Evolutionary conservation across 768 basidiomycete species (phyloP).

Genomic region (Calocybe gangraenosa): DNA sequence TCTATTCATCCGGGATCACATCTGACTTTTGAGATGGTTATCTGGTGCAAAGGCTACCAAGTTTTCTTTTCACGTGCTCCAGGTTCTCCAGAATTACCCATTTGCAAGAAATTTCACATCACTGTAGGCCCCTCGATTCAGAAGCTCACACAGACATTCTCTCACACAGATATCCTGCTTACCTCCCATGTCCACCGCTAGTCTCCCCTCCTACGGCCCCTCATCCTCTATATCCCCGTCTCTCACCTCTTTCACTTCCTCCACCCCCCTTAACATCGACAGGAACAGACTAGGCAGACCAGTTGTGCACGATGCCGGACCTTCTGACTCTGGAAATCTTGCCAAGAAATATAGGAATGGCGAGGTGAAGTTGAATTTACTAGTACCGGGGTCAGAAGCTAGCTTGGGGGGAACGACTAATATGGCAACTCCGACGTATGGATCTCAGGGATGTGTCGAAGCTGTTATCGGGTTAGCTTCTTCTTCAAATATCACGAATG

Average conservation of each 20-base stretch:
- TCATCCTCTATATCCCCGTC: slow-evolving; percentile 23
- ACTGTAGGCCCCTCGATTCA: too few species aligned
- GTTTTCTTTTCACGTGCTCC: too few species aligned
- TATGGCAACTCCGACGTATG: slow-evolving; percentile 50
- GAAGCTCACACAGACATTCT: background rate
- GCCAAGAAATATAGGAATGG: slow-evolving; percentile 58
- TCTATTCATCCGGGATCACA: too few species aligned
- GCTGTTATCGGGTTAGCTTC: slow-evolving; percentile 55
- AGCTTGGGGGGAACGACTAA: slow-evolving; percentile 4
- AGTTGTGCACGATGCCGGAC: slow-evolving; percentile 4
- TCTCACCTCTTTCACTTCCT: too few species aligned
- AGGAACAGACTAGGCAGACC: too few species aligned
- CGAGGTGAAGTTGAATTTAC: slow-evolving; percentile 45
- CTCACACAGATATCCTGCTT: too few species aligned
- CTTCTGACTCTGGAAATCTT: slow-evolving; percentile 44
- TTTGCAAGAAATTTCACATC: too few species aligned
- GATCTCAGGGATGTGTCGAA: slow-evolving; percentile 43
- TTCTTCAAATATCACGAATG: slow-evolving; percentile 49
- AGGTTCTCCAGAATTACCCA: too few species aligned
- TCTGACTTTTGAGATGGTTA: too few species aligned
- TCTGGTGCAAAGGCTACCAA: too few species aligned
- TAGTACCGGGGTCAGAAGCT: slow-evolving; percentile 46
- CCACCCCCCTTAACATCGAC: too few species aligned
- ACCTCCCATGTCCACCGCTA: slow-evolving; percentile 46
- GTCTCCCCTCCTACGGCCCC: slow-evolving; percentile 45